Base-by-base conservation (phyloP, 225 moss, liverwort and hornwort species). In the Pseudisothecium myosuroides region DNA sequence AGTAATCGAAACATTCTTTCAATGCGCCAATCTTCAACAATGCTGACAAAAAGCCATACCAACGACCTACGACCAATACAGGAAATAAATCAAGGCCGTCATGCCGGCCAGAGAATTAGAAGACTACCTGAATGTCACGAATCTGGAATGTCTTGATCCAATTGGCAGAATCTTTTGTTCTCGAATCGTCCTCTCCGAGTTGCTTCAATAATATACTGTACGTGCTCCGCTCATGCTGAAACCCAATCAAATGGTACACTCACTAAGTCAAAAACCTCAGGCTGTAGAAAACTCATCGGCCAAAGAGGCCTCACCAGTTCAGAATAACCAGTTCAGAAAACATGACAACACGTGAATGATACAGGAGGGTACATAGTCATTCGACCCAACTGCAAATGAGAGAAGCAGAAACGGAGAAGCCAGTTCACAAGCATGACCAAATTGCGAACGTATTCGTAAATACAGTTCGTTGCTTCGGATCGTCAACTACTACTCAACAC, bases 121-220 rank as follows among this genome's bases (percentile, higher is more conserved):
- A 86, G 58, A 34, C 37, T 47, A 96, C 97, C 96, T 97, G 98
- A 89, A 96, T 92, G 69, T 97, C 97, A 69, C 98, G 96, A 85
- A 97, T 94, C 90, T 98, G 98, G 88, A 98, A 97, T 18, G 98
- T 97, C 95, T 97, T 98, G 79, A 97, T 96, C 98, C 98, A 98
- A 87, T 98, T 96, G 26, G 97, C 96, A 86, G 98, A 98, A 90
- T 98, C 98, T 73, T 92, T 94, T 31, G 98, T 98, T 92, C 97
- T 96, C 29, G 96, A 94, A 89, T 98, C 97, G 84, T 98, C 97
- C 88, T 96, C 96, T 55, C 98, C 98, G 28, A 98, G 93, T 89
- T 98, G 97, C 80, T 96, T 96, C 74, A 97, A 87, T 43, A 98
- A 90, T 81, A 98, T 98, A 55, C 85, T 92, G 86, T 96, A 83